Evolutionary conservation across 768 basidiomycete species (phyloP).

Genomic region (Pisolithus marmoratus): DNA sequence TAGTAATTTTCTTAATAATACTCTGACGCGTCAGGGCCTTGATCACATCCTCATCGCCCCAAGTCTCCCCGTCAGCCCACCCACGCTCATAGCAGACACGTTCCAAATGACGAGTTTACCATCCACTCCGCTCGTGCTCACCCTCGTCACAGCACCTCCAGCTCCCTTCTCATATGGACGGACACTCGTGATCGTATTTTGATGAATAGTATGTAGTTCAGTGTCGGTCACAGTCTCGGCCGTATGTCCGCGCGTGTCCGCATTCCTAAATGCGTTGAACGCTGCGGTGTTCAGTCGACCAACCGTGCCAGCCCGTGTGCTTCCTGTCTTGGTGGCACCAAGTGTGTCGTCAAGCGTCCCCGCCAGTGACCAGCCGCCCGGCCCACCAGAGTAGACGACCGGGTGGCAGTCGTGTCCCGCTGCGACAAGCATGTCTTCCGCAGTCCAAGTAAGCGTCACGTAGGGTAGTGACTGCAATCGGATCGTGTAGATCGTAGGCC

Average conservation of each 20-base stretch:
- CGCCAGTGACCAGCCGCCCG: constrained; percentile 77
- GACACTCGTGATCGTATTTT: constrained; percentile 96
- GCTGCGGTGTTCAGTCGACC: constrained; percentile 90
- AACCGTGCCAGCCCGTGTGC: constrained; percentile 36
- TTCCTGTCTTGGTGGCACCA: constrained; percentile 28
- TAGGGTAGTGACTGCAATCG: constrained; percentile 75
- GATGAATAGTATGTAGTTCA: constrained; percentile 86
- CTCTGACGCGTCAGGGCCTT: no score
- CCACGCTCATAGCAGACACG: constrained; percentile 48
- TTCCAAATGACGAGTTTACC: constrained; percentile 92
- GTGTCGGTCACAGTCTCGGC: constrained; percentile 45
- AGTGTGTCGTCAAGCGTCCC: constrained; percentile 83
- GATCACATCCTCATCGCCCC: constrained; percentile 39
- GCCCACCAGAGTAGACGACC: constrained; percentile 47
- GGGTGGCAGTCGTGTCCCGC: constrained; percentile 99
- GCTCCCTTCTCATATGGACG: constrained; percentile 58
- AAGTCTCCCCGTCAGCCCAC: constrained; percentile 41
- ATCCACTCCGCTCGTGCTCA: constrained; percentile 92
- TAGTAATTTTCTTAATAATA: no score
- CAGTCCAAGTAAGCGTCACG: constrained; percentile 80
- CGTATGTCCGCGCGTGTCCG: constrained; percentile 65
- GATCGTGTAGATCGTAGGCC: constrained; percentile 66
- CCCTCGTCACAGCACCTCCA: constrained; percentile 56
- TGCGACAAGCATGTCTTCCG: constrained; percentile 77
- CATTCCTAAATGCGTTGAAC: constrained; percentile 90